A percentile compares a stretch with the other conserved stretches of the same genome.
Conservation (phyloP, 2,329 filamentous ascomycete genomes). For the Boeremia exigua region DNA sequence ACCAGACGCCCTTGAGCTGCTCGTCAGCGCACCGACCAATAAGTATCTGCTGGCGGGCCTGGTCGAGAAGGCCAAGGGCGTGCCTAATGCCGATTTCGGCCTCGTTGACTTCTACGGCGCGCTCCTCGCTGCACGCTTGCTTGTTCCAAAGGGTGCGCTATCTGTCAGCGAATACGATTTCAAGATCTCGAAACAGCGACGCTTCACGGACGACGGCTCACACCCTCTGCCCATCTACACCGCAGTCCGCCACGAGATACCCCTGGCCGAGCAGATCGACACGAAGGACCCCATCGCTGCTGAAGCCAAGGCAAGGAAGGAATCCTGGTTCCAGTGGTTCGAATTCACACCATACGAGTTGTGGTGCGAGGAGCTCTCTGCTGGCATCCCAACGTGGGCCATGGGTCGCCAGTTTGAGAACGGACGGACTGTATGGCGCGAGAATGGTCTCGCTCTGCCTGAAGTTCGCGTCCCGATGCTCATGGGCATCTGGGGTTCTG, state of each 20-base stretch:
- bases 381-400: conserved; percentile 94
- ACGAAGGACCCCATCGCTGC: conserved; percentile 44
- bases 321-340: conserved; percentile 98
- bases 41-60: conserved; percentile 87
- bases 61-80: conserved; percentile 89
- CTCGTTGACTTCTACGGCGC: conserved; percentile 93
- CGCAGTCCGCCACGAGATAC: conserved; percentile 93
- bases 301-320: conserved; percentile 59
- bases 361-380: conserved; percentile 89
- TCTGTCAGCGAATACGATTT: conserved; percentile 78
- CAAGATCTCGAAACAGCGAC: conserved; percentile 86
- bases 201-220: conserved; percentile 76
- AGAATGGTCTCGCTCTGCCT: conserved; percentile 74
- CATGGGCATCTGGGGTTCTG: conserved; percentile 94
- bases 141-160: conserved; percentile 86
- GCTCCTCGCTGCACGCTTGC: conserved; percentile 78
- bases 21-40: conserved; percentile 90
- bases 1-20: conserved; percentile 77
- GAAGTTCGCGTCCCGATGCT: conserved; percentile 84
- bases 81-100: conserved; percentile 80
- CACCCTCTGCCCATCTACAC: conserved; percentile 95
- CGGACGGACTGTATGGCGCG: conserved; percentile 69
- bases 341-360: conserved; percentile 91
- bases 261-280: conserved; percentile 60
- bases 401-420: conserved; percentile 81